Evolutionary conservation across 2,329 filamentous ascomycete genomes (phyloP).

Genomic region (Zymoseptoria pseudotritici): DNA sequence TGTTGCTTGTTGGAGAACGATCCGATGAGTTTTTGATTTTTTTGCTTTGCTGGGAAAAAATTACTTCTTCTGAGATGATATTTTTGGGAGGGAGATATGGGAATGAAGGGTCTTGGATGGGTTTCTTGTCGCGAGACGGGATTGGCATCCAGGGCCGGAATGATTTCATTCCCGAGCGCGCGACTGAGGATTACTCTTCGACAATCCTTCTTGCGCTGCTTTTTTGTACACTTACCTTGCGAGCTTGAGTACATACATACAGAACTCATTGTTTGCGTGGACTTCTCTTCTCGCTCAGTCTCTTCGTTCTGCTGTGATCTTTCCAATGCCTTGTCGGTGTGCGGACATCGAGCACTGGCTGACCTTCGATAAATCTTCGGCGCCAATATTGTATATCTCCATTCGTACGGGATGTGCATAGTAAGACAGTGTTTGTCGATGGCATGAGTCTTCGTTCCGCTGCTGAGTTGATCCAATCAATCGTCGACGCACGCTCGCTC

Average conservation of each 20-base stretch:
- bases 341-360: not conserved
- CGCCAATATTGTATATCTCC: not conserved
- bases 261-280: not conserved
- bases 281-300: not conserved
- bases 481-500: not conserved
- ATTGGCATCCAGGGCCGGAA: not conserved
- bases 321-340: too few species aligned
- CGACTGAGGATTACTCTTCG: not conserved
- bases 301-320: not conserved
- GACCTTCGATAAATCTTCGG: too few species aligned
- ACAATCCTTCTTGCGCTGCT: not conserved
- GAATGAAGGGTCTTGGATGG: not conserved
- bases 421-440: not conserved
- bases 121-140: too few species aligned
- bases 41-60: not conserved
- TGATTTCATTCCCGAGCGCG: not conserved
- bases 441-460: not conserved
- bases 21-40: not conserved
- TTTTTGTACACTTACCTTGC: not conserved
- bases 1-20: not conserved
- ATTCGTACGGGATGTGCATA: not conserved
- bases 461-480: not conserved
- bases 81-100: not conserved
- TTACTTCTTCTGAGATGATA: not conserved
- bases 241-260: not conserved